Percentiles rank a stretch among this genome's conserved stretches.
These are phyloP conservation scores for Barnettozyma siamensis DNA, from an alignment of 805 yeast genomes.

Conservation along the genomic window DNA sequence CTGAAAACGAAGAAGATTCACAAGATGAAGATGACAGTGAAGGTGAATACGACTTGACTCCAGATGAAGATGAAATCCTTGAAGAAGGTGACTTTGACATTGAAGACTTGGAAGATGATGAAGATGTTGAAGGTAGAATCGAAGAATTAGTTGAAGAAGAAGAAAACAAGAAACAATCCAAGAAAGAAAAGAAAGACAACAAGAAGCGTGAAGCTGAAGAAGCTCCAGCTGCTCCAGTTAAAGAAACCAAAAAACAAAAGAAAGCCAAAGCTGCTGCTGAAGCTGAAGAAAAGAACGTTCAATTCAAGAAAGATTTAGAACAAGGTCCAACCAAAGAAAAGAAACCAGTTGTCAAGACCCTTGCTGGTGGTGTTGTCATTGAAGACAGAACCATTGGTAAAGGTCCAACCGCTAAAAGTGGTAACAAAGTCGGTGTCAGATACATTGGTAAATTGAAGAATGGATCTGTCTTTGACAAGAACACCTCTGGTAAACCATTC, in stretches of 20 bases:
- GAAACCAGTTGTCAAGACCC: slow-evolving; percentile 67
- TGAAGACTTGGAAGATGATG: slow-evolving; percentile 49
- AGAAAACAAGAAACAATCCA: slow-evolving; percentile 23
- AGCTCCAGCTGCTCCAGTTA: slow-evolving; percentile 29
- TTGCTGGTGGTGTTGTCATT: slow-evolving; percentile 87
- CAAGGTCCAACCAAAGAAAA: slow-evolving; percentile 75
- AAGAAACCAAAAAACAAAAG: slow-evolving; percentile 26
- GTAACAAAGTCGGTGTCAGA: slow-evolving; percentile 91
- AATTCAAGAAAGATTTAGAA: slow-evolving; percentile 86
- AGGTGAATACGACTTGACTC: slow-evolving; percentile 61
- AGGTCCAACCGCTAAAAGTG: slow-evolving; percentile 83
- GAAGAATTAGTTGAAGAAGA: slow-evolving; percentile 67
- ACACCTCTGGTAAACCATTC: slow-evolving; percentile 96
- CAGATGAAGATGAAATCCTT: slow-evolving; percentile 65
- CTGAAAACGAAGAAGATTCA: slow-evolving; percentile 37
- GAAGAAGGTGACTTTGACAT: slow-evolving; percentile 35
- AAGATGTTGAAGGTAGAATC: slow-evolving; percentile 66
- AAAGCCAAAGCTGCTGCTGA: slow-evolving; percentile 13
- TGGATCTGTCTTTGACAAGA: slow-evolving; percentile 95
- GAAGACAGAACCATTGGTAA: slow-evolving; percentile 91
- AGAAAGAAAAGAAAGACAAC: slow-evolving; percentile 23
- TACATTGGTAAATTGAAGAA: slow-evolving; percentile 96
- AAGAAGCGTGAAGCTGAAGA: slow-evolving; percentile 45
- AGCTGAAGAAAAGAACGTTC: slow-evolving; percentile 62
- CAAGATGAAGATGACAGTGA: slow-evolving; percentile 20